Evolutionary conservation across 139 green algal species (phyloP).

Genomic region (Spirogloea muscicola): DNA sequence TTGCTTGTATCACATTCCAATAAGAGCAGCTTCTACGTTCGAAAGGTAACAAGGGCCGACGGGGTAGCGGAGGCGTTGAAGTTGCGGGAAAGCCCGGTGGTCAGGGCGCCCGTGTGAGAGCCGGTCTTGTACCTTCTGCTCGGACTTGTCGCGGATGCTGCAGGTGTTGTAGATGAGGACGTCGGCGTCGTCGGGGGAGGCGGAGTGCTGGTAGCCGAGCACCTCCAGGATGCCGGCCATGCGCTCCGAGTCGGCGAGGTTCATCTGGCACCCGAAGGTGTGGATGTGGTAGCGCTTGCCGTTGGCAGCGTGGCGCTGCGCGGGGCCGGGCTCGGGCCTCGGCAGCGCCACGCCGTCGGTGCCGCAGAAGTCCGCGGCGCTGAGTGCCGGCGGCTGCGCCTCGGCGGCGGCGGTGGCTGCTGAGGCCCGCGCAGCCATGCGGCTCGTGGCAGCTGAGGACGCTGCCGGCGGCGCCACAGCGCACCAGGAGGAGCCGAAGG

Average conservation of each 20-base stretch:
- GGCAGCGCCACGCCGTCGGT: slow-evolving; percentile 28
- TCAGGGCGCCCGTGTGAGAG: too few species aligned
- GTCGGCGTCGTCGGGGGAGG: slow-evolving; percentile 73
- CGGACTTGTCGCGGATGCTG: slow-evolving; percentile 91
- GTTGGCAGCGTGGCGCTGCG: neutral
- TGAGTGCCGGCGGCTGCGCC: too few species aligned
- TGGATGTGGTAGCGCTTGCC: slow-evolving; percentile 89
- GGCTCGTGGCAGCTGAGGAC: too few species aligned
- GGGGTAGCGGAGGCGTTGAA: too few species aligned
- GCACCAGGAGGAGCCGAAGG: too few species aligned
- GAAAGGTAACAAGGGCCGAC: too few species aligned
- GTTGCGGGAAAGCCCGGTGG: too few species aligned
- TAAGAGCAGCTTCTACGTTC: too few species aligned
- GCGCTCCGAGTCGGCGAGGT: slow-evolving; percentile 88
- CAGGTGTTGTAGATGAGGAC: slow-evolving; percentile 98
- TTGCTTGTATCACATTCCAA: too few species aligned
- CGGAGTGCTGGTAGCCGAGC: slow-evolving; percentile 73
- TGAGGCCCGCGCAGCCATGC: too few species aligned
- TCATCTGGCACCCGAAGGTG: slow-evolving; percentile 96
- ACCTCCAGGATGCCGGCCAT: slow-evolving; percentile 90
- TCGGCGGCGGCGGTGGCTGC: too few species aligned
- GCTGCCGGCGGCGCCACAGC: too few species aligned
- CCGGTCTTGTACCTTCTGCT: slow-evolving; percentile 78
- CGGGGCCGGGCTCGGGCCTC: neutral
- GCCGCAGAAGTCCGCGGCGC: slow-evolving; percentile 46